A percentile compares a stretch with the other conserved stretches of the same genome.
These are phyloP conservation scores for Neonectria magnoliae DNA, from an alignment of 2,329 filamentous ascomycete genomes.

Conservation along the genomic window DNA sequence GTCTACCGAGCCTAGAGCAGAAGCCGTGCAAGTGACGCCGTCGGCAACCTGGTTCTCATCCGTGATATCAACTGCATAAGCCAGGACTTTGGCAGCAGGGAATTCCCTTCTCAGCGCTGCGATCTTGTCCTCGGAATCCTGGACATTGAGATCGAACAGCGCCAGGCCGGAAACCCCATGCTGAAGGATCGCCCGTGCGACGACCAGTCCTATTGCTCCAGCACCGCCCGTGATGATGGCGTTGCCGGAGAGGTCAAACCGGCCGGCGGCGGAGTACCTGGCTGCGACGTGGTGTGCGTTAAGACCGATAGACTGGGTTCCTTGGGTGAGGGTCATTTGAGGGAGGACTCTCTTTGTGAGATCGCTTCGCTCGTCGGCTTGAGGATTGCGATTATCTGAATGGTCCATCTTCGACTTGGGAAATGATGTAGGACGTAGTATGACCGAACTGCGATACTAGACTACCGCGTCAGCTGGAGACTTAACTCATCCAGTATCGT, in stretches of 20 bases:
- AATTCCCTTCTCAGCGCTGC: neutral
- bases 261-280: neutral
- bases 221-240: slow-evolving; percentile 2
- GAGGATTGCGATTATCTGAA: neutral
- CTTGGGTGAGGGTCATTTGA: neutral
- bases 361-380: neutral
- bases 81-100: neutral
- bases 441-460: too few species aligned
- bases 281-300: neutral
- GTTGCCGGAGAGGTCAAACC: neutral
- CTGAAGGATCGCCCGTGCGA: neutral
- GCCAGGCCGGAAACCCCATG: neutral
- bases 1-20: neutral
- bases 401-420: too few species aligned
- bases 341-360: neutral
- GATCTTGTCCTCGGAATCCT: neutral
- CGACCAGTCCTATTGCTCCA: neutral
- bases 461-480: too few species aligned
- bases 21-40: neutral
- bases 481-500: too few species aligned
- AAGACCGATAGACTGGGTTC: neutral
- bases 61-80: neutral
- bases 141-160: neutral
- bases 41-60: neutral
- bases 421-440: too few species aligned